Evolutionary conservation across 495 filamentous ascomycete species (phyloP), one percentile per base, ranked within the genome.

Genomic region (Penicillium waksmanii): DNA sequence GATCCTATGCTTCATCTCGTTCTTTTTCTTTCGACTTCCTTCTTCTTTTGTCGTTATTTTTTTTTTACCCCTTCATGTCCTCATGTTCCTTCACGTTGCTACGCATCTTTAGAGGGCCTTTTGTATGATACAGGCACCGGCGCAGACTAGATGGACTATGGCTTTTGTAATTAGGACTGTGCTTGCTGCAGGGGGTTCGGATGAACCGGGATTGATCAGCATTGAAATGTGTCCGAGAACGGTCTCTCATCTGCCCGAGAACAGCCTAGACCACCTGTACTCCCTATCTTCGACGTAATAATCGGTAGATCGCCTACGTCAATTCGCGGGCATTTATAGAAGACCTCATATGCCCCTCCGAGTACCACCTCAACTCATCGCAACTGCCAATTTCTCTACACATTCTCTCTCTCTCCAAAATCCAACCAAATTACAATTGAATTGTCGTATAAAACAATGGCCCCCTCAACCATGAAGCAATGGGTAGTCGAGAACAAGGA

Each of bases 401-500:
- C 27, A 0, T 9, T 7, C 5, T 31, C 27, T 31, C 27, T 31
- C 23, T 21, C 21, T 21, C 21, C 21, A 3, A 21, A 21, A 21
- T 21, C 21, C 21, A 21, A 21, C 21, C 21, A 2, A 23, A 13
- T 48, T n/a, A 12, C 19, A 19, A n/a, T 43, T 18, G 1, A 43
- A 2, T 43, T 10, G 1, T 5, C 42, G n/a, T 1, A 8, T 8
- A 11, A 36, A 44, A 77, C 21, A 60, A 84, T 84, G 79, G 66
- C 73, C 23, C 78, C 83, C 36, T 66, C 77, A 15, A 84, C 77
- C 3, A 86, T 80, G 66, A 87, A 88, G 68, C 85, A 90, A 70
- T 93, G 88, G 87, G 72, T 79, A 25, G 69, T 92, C 52, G 62
- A 73, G 19, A 80, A 79, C 68, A 79, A 71, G 35, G 79, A 79